Percentiles rank a stretch among this genome's conserved stretches.
phyloP scores from a whole-genome alignment of 176 grass and related monocot species.

The Lolium perenne region DNA sequence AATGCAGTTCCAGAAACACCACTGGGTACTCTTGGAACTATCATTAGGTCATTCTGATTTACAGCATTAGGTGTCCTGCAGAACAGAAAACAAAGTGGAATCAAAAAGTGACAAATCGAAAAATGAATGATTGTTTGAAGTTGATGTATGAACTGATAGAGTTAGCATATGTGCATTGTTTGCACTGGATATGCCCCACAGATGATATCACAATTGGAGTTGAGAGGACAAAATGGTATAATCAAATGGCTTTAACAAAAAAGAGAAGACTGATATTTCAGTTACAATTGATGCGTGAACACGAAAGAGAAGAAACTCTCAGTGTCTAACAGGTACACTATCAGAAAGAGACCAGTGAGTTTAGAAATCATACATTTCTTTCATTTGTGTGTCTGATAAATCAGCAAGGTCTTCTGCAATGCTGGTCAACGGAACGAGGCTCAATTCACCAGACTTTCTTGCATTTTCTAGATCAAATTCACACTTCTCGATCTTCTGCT shows the following conservation, averaged over 20 bases:
- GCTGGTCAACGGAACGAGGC: slow-evolving; percentile 59
- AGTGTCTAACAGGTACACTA: not conserved
- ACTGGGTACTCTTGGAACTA: slow-evolving; percentile 75
- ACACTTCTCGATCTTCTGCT: slow-evolving; percentile 81
- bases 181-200: not conserved
- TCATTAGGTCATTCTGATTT: slow-evolving; percentile 62
- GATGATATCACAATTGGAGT: not conserved
- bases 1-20: slow-evolving; percentile 96
- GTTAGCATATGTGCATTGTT: not conserved
- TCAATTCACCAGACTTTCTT: slow-evolving; percentile 85
- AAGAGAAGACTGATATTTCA: not conserved
- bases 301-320: not conserved
- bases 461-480: slow-evolving; percentile 85
- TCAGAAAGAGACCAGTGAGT: not conserved
- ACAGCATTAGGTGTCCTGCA: slow-evolving; percentile 55
- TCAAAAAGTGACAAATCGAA: not conserved
- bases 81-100: slow-evolving; percentile 29
- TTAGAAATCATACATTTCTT: slow-evolving; percentile 57
- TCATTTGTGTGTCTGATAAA: slow-evolving; percentile 43
- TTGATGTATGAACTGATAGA: not conserved
- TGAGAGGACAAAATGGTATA: not conserved
- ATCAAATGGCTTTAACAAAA: not conserved
- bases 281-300: not conserved
- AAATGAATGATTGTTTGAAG: not conserved
- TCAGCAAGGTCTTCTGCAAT: slow-evolving; percentile 40